Evolutionary conservation across 129 eudicot genomes (phyloP).

Genomic region (Chrysanthemum seticuspe): DNA sequence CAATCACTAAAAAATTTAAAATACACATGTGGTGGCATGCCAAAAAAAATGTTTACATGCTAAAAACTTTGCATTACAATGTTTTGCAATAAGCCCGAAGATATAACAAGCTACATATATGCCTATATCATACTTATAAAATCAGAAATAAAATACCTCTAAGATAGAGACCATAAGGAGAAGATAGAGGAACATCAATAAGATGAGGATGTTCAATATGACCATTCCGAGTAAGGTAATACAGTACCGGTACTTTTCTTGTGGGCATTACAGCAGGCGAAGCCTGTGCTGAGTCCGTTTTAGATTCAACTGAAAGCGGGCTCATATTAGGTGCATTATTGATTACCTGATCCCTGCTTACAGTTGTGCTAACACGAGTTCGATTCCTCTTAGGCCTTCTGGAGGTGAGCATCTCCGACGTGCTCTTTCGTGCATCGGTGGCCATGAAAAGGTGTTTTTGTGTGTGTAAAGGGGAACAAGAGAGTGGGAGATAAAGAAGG

Average conservation of each 20-base stretch:
- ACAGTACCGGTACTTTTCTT: constrained; percentile 49
- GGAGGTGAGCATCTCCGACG: constrained; percentile 40
- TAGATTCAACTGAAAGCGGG: constrained; percentile 25
- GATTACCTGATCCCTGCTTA: constrained; percentile 3
- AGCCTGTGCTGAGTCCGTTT: neutral
- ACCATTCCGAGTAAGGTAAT: constrained; percentile 63
- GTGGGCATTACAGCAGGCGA: neutral
- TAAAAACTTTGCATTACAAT: too few species aligned
- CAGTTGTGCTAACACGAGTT: constrained; percentile 11
- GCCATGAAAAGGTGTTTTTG: constrained; percentile 26
- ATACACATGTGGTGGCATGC: too few species aligned
- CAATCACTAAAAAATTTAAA: too few species aligned
- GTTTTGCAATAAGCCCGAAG: too few species aligned
- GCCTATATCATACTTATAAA: too few species aligned
- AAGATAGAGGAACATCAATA: constrained; percentile 62
- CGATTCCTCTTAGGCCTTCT: constrained; percentile 31
- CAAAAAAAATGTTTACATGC: too few species aligned
- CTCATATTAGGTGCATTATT: constrained; percentile 25
- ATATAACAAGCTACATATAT: too few species aligned
- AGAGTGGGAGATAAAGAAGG: constrained; percentile 33
- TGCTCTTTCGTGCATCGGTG: constrained; percentile 29
- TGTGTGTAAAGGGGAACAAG: neutral
- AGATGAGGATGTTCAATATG: constrained; percentile 90
- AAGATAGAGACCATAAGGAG: constrained; percentile 48
- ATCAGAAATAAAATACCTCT: constrained; percentile 41